These are phyloP conservation scores for Smittium culicis DNA, from an alignment of 371 early-diverging fungal species.

Conservation along the genomic window DNA sequence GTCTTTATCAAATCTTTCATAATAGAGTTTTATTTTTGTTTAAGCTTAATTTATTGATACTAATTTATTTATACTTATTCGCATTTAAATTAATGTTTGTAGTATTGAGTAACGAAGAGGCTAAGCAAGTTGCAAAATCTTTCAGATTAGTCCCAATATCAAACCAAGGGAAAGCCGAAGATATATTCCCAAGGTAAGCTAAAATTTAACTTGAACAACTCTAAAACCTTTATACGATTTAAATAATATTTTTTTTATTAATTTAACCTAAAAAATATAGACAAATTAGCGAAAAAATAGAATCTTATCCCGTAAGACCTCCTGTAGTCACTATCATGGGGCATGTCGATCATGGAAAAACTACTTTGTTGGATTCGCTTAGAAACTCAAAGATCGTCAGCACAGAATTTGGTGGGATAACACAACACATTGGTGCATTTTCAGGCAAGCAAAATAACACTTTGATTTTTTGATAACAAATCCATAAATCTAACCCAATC, in stretches of 20 bases:
- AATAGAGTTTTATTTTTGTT: too few relatives aligned
- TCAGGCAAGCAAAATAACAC: constrained; percentile 42
- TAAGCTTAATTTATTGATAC: too few relatives aligned
- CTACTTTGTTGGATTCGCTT: constrained; percentile 88
- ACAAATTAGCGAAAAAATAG: neutral
- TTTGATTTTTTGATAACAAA: too few relatives aligned
- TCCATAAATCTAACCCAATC: too few relatives aligned
- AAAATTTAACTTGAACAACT: neutral
- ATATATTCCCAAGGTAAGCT: constrained; percentile 18
- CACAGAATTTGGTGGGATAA: constrained; percentile 93
- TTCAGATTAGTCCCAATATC: constrained; percentile 72
- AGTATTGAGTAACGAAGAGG: constrained; percentile 67
- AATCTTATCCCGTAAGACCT: constrained; percentile 50
- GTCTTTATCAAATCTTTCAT: too few relatives aligned
- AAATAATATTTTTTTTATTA: too few relatives aligned
- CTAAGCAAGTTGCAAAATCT: constrained; percentile 71
- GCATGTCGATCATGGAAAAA: constrained; percentile 96
- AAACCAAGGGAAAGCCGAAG: constrained; percentile 20
- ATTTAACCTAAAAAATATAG: neutral
- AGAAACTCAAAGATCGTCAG: constrained; percentile 83
- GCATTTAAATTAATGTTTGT: neutral
- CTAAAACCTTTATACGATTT: too few relatives aligned
- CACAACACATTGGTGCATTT: constrained; percentile 96
- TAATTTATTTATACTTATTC: neutral
- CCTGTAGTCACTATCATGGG: constrained; percentile 97